Percentiles rank a stretch among this genome's conserved stretches.
These are phyloP conservation scores for Melaleuca quinquenervia DNA, from an alignment of 345 rosid genomes.

Conservation along the genomic window DNA sequence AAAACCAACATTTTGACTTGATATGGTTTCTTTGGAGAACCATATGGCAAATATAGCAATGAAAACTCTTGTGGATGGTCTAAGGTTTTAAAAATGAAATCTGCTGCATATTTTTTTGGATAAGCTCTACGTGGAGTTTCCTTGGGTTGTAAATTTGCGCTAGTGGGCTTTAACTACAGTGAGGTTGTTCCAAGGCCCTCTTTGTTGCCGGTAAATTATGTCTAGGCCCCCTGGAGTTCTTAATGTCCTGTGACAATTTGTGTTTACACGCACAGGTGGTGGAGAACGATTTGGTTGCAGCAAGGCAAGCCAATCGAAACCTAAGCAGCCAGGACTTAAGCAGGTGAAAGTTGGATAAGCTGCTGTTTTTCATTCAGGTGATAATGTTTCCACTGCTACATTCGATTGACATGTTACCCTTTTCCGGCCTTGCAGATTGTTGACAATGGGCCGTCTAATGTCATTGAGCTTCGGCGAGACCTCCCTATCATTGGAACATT, in stretches of 20 bases:
- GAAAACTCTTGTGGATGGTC: neutral
- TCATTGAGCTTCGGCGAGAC: constrained; percentile 71
- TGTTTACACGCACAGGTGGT: constrained; percentile 32
- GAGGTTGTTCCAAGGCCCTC: neutral
- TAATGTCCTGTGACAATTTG: neutral
- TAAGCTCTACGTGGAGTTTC: neutral
- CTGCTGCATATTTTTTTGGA: neutral
- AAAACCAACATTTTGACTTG: neutral
- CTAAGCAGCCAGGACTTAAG: constrained; percentile 73
- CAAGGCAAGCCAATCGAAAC: constrained; percentile 71
- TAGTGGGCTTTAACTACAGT: neutral
- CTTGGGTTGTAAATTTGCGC: neutral
- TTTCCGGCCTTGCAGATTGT: constrained; percentile 31
- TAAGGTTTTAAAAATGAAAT: neutral
- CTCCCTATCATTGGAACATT: constrained; percentile 49
- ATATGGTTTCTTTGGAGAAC: neutral
- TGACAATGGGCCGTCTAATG: constrained; percentile 84
- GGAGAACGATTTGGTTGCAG: constrained; percentile 75
- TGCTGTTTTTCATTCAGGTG: neutral
- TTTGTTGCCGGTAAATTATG: neutral
- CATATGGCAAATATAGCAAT: neutral
- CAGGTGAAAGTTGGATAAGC: constrained; percentile 26
- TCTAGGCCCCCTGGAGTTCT: neutral
- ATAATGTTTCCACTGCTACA: neutral
- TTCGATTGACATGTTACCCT: neutral